Conservation (phyloP, 2,329 filamentous ascomycete genomes). For the Calcarisporium arbuscula region DNA sequence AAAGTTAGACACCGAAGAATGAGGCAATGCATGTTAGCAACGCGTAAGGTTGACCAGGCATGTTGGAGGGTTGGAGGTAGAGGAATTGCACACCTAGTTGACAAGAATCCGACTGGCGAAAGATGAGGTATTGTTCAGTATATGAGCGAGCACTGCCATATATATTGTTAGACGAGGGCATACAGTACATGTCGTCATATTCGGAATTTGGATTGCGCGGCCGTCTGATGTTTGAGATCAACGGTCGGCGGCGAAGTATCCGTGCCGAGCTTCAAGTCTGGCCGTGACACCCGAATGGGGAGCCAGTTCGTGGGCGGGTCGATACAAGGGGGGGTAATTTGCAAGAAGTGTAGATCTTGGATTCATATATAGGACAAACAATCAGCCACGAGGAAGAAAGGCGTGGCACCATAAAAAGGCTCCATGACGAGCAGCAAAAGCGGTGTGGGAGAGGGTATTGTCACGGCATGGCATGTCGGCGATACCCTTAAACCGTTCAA, state of each 20-base stretch:
- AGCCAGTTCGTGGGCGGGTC: constrained; percentile 7
- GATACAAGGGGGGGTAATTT: constrained; percentile 7
- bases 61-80: constrained; percentile 2
- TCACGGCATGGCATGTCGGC: no score
- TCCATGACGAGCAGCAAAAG: constrained; percentile 1
- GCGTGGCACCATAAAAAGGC: no score
- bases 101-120: neutral
- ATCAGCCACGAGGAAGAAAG: constrained; percentile 1
- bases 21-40: constrained; percentile 4
- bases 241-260: constrained; percentile 5
- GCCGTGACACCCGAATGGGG: constrained; percentile 7
- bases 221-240: constrained; percentile 8
- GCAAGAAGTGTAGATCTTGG: constrained; percentile 3
- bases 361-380: constrained; percentile 1
- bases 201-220: constrained; percentile 2
- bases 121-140: constrained; percentile 5
- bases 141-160: constrained; percentile 1
- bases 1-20: constrained; percentile 1
- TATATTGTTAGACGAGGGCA: constrained; percentile 2
- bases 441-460: constrained; percentile 2
- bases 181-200: neutral
- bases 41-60: constrained; percentile 3
- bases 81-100: constrained; percentile 1
- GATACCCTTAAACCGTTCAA: no score
- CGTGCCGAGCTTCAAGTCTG: constrained; percentile 1